Evolutionary conservation across 169 alveolate genomes (phyloP).

Genomic region (Cryptosporidium canis): DNA sequence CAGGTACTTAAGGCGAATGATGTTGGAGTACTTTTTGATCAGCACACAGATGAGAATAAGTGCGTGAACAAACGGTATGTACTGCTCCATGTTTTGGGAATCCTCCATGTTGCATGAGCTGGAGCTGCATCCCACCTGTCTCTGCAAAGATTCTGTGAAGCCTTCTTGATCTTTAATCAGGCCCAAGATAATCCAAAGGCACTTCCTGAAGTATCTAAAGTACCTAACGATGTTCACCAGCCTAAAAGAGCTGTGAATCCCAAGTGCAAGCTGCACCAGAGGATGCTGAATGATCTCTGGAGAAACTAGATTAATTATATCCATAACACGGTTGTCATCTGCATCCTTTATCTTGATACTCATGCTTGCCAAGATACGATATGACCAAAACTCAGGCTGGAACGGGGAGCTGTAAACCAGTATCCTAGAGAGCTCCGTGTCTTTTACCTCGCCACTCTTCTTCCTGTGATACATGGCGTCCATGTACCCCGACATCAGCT

Average conservation of each 20-base stretch:
- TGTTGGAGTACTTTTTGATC: conserved; percentile 55
- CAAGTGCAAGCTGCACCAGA: conserved; percentile 73
- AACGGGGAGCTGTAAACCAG: conserved; percentile 82
- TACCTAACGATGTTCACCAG: conserved; percentile 43
- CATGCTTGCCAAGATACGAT: conserved; percentile 80
- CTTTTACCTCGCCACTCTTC: background rate
- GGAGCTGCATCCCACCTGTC: background rate
- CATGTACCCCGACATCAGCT: conserved; percentile 84
- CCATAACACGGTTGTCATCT: conserved; percentile 77
- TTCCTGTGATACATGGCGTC: conserved; percentile 77
- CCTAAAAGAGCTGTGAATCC: conserved; percentile 49
- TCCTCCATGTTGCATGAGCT: background rate
- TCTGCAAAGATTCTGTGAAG: background rate
- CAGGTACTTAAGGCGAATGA: conserved; percentile 38
- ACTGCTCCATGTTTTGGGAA: background rate
- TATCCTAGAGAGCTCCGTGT: conserved; percentile 44
- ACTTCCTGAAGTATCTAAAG: conserved; percentile 47
- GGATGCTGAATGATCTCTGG: conserved; percentile 27
- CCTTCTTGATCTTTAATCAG: background rate
- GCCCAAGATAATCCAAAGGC: background rate
- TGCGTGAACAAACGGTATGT: conserved; percentile 15
- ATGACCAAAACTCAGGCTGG: conserved; percentile 88
- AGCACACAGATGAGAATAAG: conserved; percentile 25
- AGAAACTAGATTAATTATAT: conserved; percentile 78
- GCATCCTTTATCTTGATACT: conserved; percentile 75